Evolutionary conservation across 805 yeast species (phyloP), one percentile per base, ranked within the genome.

Genomic region (Cyberlindnera xishuangbannaensis): DNA sequence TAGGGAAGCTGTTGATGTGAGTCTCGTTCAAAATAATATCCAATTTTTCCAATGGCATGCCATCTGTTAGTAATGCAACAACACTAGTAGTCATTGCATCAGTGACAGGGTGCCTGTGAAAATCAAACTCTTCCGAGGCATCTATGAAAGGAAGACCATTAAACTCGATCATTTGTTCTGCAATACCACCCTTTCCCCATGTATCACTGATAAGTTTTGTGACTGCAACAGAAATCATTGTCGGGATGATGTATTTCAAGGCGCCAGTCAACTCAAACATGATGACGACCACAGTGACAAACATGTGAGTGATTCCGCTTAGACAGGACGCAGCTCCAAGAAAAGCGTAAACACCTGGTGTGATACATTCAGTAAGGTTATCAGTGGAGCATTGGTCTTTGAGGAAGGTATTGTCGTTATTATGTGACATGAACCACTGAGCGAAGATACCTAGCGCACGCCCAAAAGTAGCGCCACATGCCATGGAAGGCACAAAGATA

Each of bases 211-310:
- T 76, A 23, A 77, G 61, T 49, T 84, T 84, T 3, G 97, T 88
- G 8, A 80, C 73, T 2, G 95, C 90, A 2, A 92, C 95, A 0
- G 86, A 94, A 33, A 92, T 82, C 98, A 92, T 92, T 0, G 95
- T 84, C 3, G 99, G 99, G 10, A 94, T 71, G 39, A 92, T 83
- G 53, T 85, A 92, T 30, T 82, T 74, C 35, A 88, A 64, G 1
- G 98, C 98, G 20, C 98, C 99, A 0, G 99, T 92, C 35, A 92
- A 62, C 59, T 92, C 97, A 59, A 88, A 84, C 95, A 92, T 87
- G 26, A 94, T 82, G 12, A 92, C 84, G 2, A 88, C 97, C 15
- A 90, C 97, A 0, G 97, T 80, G 8, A 92, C 79, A 0, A 96
- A 85, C 40, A 92, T 64, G 51, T 90, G 88, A 17, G 97, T 92